phyloP scores from a whole-genome alignment of 805 yeast species.

The Kodamaea nitidulidarum region DNA sequence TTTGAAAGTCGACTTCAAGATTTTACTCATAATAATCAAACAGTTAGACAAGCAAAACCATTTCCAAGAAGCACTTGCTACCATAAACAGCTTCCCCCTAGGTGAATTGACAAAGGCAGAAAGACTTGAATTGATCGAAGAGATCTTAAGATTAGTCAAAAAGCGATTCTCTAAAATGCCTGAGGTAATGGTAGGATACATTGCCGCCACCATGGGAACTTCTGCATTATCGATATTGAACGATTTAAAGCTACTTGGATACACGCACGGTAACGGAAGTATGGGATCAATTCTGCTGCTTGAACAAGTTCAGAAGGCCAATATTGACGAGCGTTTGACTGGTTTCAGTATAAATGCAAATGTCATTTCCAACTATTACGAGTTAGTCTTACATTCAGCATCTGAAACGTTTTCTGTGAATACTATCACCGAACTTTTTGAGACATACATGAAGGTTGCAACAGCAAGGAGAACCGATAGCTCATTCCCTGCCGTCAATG shows the following conservation, averaged over 20 bases:
- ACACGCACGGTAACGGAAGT: constrained; percentile 20
- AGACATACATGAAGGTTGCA: constrained; percentile 15
- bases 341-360: constrained; percentile 20
- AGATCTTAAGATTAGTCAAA: constrained; percentile 30
- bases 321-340: constrained; percentile 22
- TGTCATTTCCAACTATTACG: constrained; percentile 24
- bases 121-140: constrained; percentile 21
- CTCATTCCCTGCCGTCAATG: constrained; percentile 2
- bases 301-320: constrained; percentile 24
- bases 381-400: constrained; percentile 17
- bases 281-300: constrained; percentile 13
- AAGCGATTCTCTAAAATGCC: constrained; percentile 29
- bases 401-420: constrained; percentile 12
- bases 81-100: constrained; percentile 30
- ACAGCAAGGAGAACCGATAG: constrained; percentile 1
- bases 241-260: constrained; percentile 23
- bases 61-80: constrained; percentile 31
- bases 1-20: constrained; percentile 21
- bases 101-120: constrained; percentile 17
- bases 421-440: constrained; percentile 19
- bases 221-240: constrained; percentile 21
- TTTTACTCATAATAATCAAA: constrained; percentile 26
- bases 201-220: constrained; percentile 24
- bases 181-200: constrained; percentile 34
- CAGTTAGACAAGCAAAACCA: constrained; percentile 26